Base-by-base conservation (phyloP, 768 basidiomycete genomes). In the Leucocoprinus birnbaumii region DNA sequence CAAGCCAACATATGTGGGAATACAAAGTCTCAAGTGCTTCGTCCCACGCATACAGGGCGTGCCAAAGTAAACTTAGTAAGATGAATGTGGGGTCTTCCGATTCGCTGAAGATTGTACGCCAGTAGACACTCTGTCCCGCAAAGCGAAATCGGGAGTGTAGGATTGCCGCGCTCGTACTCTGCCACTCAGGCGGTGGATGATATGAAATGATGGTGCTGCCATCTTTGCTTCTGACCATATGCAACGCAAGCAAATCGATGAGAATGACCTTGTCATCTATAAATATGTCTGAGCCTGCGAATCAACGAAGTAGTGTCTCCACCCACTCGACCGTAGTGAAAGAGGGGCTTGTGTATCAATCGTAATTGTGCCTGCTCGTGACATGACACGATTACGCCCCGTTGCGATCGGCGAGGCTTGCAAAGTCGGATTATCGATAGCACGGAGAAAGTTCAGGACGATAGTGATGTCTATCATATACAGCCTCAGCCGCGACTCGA, bases 21-120 rank as follows among this genome's bases (percentile, higher is more conserved):
- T 83, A 83, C 14, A 85, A 65, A 40, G 69, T 66, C 58, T 84
- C 83, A 2, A 85, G 63, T 0, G 82, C 73, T 62, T 85, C 76
- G 56, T 85, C 83, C 82, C 82, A 85, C 0, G 79, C 78, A 59
- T 85, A 85, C 56, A 84, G 58, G 3, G 82, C 78, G 48, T 84
- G 80, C 84, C 83, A 85, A 27, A 85, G 65, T 38, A 76, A 74
- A 7, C 79, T 73, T 21, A 85, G 62, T 24, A 85, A 67, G 0
- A 83, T 58, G 53, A 84, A 82, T 0, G 84, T 84, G 0, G 82
- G 80, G 60, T 85, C 84, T 2, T 66, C 65, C 0, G 78, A 73
- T 43, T 66, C 68, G 59, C 63, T 58, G 48, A 75, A 69, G 27
- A 75, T 70, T 40, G 66, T 72, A 54, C 72, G 68, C 77, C 78